These are phyloP conservation scores for Amanita rimosa DNA, from an alignment of 768 basidiomycete species.

Conservation along the genomic window DNA sequence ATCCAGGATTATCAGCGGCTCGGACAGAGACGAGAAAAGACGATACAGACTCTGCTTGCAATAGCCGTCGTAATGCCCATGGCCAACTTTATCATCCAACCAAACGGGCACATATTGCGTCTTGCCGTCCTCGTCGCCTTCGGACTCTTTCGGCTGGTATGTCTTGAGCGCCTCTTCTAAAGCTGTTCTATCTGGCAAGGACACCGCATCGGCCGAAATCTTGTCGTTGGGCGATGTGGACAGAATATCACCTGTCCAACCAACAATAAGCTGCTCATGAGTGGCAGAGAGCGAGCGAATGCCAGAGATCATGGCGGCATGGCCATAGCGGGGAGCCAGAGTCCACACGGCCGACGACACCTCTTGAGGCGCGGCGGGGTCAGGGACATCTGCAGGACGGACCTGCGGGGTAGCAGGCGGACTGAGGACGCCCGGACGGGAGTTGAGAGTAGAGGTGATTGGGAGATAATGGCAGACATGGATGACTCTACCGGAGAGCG, in stretches of 20 bases:
- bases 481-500: slow-evolving; percentile 80
- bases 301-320: slow-evolving; percentile 91
- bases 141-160: slow-evolving; percentile 51
- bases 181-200: slow-evolving; percentile 49
- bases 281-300: slow-evolving; percentile 75
- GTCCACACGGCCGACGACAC: slow-evolving; percentile 45
- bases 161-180: slow-evolving; percentile 54
- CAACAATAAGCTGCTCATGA: slow-evolving; percentile 86
- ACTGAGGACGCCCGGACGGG: slow-evolving; percentile 40
- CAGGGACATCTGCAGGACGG: slow-evolving; percentile 34
- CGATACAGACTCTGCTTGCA: slow-evolving; percentile 83
- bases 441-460: slow-evolving; percentile 52
- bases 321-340: slow-evolving; percentile 72
- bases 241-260: slow-evolving; percentile 87
- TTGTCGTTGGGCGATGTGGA: slow-evolving; percentile 32
- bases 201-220: slow-evolving; percentile 40
- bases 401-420: slow-evolving; percentile 76
- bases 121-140: slow-evolving; percentile 38
- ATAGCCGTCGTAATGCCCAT: slow-evolving; percentile 94
- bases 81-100: slow-evolving; percentile 81
- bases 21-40: slow-evolving; percentile 2
- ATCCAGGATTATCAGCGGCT: not conserved
- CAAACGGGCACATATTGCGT: slow-evolving; percentile 83
- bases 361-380: slow-evolving; percentile 10
- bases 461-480: slow-evolving; percentile 91